Evolutionary conservation across 1,284 basidiomycete genomes (phyloP), one percentile per base, ranked within the genome.

Genomic region (Gomphus bonarii): DNA sequence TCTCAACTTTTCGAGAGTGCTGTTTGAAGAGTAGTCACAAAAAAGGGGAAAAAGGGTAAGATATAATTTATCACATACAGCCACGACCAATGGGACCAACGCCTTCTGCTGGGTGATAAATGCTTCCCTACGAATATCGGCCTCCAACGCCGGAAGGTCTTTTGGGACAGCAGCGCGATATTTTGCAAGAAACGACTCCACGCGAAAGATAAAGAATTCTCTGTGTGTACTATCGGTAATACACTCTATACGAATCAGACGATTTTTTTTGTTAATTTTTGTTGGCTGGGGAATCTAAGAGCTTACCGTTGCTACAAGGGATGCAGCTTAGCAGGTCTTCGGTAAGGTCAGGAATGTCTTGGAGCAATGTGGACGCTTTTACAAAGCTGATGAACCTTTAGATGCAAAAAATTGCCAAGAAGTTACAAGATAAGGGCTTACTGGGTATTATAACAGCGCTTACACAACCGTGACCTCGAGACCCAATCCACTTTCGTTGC

Each of bases 391-490:
- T 25, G 38, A 40, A 40, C n/a, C 16, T 8, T 40, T 40, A 40
- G 38, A 18, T 40, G n/a, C 38, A 18, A 5, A 14, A 38, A 40
- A 16, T 40, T 40, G 38, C 38, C 16, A 40, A 40, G 14, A n/a
- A n/a, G 5, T 14, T 14, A 40, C 36, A 25, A 12, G 12, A 30
- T 12, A 18, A 14, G 22, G 25, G 33, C 56, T 8, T 12, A 57
- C 56, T 18, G 18, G 12, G n/a, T 18, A 11, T 20, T 8, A 30
- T 38, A 42, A 46, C 56, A 57, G 20, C 47, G 47, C 36, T 57
- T 35, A 28, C 56, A 57, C 25, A 57, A n/a, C 12, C 56, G 35
- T 25, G 50, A 36, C 9, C 56, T 38, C 20, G 46, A 9, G 38
- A 36, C 30, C 35, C 35, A 57, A 20, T 57, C 47, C 11, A 49